A percentile compares a stretch with the other conserved stretches of the same genome.
Evolutionary conservation across 495 filamentous ascomycete genomes (phyloP).

Genomic region (Tuber umbilicatum): DNA sequence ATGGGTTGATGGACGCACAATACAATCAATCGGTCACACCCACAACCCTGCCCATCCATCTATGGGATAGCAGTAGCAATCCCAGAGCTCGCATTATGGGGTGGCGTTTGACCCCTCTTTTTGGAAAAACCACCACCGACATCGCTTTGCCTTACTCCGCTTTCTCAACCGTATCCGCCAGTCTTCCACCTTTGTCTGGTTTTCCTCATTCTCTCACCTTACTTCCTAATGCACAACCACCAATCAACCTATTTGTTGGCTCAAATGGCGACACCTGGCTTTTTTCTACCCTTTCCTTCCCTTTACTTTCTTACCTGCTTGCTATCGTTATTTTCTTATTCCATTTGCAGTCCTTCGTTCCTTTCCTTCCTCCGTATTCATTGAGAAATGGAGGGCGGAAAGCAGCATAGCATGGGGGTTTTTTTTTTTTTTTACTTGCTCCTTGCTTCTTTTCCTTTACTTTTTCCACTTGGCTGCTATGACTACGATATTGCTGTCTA

Average conservation of each 20-base stretch:
- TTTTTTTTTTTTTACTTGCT: constrained; percentile 15
- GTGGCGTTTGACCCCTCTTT: neutral
- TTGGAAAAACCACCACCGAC: neutral
- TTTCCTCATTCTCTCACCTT: neutral
- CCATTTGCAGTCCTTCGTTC: constrained; percentile 21
- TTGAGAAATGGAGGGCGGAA: constrained; percentile 11
- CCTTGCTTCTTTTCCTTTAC: constrained; percentile 17
- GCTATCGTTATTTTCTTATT: constrained; percentile 27
- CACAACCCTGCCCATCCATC: neutral
- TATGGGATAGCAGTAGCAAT: neutral
- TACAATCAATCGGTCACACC: neutral
- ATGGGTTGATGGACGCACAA: neutral
- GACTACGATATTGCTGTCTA: neutral
- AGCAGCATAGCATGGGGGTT: constrained; percentile 8
- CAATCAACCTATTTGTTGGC: neutral
- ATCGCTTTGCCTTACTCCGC: neutral
- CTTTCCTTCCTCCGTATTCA: constrained; percentile 17
- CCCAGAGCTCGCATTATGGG: neutral
- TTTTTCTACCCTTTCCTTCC: constrained; percentile 1
- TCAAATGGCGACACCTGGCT: neutral
- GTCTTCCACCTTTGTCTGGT: neutral
- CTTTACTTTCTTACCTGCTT: constrained; percentile 24
- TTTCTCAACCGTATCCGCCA: neutral
- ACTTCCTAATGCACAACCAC: neutral
- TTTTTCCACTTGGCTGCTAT: neutral